Conservation (phyloP, 192 early-diverging fungal species). For the Podila horticola region DNA sequence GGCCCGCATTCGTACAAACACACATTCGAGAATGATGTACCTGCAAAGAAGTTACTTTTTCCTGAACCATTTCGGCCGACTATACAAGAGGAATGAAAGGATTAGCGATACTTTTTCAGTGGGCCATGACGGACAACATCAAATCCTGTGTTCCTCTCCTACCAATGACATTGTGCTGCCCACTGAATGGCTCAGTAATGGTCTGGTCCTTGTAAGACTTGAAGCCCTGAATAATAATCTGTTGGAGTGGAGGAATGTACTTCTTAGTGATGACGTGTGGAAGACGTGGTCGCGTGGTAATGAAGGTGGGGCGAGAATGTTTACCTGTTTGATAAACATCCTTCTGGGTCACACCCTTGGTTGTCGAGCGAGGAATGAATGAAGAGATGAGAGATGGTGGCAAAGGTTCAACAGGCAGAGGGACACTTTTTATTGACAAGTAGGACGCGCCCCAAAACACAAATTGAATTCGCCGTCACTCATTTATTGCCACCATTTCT, state of each 20-base stretch:
- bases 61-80: slow-evolving; percentile 98
- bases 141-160: neutral
- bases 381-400: neutral
- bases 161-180: slow-evolving; percentile 96
- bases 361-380: neutral
- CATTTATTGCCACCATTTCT: slow-evolving; percentile 23
- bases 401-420: neutral
- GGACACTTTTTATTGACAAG: too few relatives aligned
- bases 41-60: slow-evolving; percentile 98
- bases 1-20: neutral
- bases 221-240: slow-evolving; percentile 98
- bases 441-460: neutral
- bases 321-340: slow-evolving; percentile 54
- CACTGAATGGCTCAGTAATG: slow-evolving; percentile 90
- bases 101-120: too few relatives aligned
- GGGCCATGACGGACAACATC: neutral
- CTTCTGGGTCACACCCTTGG: neutral
- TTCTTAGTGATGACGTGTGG: neutral
- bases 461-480: neutral
- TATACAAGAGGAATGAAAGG: slow-evolving; percentile 13
- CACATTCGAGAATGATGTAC: slow-evolving; percentile 50
- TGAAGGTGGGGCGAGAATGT: neutral
- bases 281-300: neutral
- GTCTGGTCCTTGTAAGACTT: slow-evolving; percentile 99
- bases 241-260: neutral